phyloP scores from a whole-genome alignment of 441 rosid genomes.

The Populus hybrid region DNA sequence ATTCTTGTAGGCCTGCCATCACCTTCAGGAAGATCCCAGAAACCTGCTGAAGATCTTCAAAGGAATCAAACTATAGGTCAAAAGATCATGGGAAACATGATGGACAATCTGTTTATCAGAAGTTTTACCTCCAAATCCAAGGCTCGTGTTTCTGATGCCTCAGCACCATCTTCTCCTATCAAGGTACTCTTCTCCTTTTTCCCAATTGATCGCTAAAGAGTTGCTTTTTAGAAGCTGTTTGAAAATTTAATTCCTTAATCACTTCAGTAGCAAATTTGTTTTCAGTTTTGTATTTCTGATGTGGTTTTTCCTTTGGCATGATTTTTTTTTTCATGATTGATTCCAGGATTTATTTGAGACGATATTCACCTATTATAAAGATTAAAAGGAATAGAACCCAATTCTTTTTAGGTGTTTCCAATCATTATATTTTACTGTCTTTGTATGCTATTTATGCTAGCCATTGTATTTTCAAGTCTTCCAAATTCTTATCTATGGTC shows the following conservation, averaged over 20 bases:
- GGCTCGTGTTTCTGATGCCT: constrained; percentile 50
- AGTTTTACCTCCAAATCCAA: constrained; percentile 80
- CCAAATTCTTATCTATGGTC: neutral
- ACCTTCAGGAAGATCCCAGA: constrained; percentile 77
- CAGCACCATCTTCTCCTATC: constrained; percentile 72
- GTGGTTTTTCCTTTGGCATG: neutral
- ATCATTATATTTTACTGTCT: neutral
- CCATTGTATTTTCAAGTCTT: neutral
- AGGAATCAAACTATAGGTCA: constrained; percentile 89
- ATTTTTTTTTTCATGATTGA: neutral
- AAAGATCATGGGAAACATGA: constrained; percentile 77
- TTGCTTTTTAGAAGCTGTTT: neutral
- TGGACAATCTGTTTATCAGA: constrained; percentile 88
- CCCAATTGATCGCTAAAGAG: neutral
- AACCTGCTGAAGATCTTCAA: constrained; percentile 60
- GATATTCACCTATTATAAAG: neutral
- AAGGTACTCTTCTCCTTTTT: constrained; percentile 43
- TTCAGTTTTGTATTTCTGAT: neutral
- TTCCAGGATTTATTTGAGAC: neutral
- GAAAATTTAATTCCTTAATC: constrained; percentile 2
- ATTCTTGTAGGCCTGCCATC: constrained; percentile 69
- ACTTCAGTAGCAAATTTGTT: neutral
- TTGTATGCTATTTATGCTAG: neutral
- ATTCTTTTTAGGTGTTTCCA: neutral
- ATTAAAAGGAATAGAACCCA: neutral